These are phyloP conservation scores for Citrus hindsii DNA, from an alignment of 345 rosid genomes.

Conservation along the genomic window DNA sequence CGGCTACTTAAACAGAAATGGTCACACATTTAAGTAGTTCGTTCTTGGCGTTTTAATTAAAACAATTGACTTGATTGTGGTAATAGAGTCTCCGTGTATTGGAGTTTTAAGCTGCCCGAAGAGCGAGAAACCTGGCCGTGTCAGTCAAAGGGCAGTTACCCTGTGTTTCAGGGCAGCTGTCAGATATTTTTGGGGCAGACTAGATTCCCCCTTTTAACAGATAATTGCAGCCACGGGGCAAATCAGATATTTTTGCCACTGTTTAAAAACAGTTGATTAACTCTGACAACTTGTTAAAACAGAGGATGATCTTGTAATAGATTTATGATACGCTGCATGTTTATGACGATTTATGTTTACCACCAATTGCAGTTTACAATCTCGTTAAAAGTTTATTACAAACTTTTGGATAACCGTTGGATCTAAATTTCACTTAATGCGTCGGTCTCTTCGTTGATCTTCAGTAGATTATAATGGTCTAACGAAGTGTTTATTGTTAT, in stretches of 20 bases:
- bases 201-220: neutral
- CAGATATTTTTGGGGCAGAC: constrained; percentile 5
- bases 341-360: no score
- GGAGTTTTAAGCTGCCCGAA: constrained; percentile 51
- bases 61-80: constrained; percentile 1
- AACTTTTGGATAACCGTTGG: no score
- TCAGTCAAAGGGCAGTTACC: neutral
- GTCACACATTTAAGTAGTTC: neutral
- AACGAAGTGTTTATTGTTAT: no score
- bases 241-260: neutral
- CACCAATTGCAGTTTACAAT: no score
- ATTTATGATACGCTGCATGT: no score
- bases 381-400: no score
- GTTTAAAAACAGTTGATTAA: neutral
- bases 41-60: constrained; percentile 1
- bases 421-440: no score
- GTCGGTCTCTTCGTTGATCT: no score
- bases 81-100: neutral
- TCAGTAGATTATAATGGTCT: no score
- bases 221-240: neutral
- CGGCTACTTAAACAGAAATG: neutral
- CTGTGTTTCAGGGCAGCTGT: neutral
- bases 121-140: neutral
- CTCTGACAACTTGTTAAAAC: no score
- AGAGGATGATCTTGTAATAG: no score